Base-by-base conservation (phyloP, 2,329 filamentous ascomycete species). In the Penicillium aurantiogriseum region DNA sequence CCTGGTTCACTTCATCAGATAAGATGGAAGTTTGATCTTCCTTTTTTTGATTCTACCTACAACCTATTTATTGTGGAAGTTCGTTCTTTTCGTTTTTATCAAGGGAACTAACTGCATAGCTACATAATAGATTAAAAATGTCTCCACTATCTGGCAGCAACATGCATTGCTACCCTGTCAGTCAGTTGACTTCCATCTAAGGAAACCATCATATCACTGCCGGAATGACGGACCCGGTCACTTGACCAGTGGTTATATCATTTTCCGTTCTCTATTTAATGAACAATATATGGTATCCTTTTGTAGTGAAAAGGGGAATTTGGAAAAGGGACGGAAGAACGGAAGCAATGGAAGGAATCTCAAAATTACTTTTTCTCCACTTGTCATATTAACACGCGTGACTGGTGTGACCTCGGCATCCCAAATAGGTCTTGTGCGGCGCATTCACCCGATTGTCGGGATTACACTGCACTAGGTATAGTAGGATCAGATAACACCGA, bases 1-100 rank as follows among this genome's bases (percentile, higher is more conserved):
- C 44, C 21, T 46, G 33, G 48, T 48, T 36, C 58, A 36, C 19
- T 1, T n/a, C 47, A 64, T 64, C 63, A 63, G 64, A 65, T 66
- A 66, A 66, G 64, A 66, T 66, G 61, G 8, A 51, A 48, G 21
- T 29, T 42, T 21, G 47, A 38, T 46, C 44, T 19, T 17, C 25
- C 31, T 15, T 9, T n/a, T 9, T 21, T 6, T n/a, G 9, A 6
- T 44, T 31, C 2, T 42, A 8, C 19, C 2, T 27, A 38, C 21
- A 21, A 21, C 21, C 27, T 25, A 33, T 33, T 33, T 33, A 33
- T 31, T 6, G 13, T 33, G 31, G 11, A 15, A 33, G 31, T 33
- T 13, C 11, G 1, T 3, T 15, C 31, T 15, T 33, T 47, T 25
- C 13, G 15, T 33, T 47, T n/a, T 15, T 19, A 45, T 11, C 11